These are phyloP conservation scores for Ustilago esculenta DNA, from an alignment of 1,284 basidiomycete genomes.

Conservation along the genomic window DNA sequence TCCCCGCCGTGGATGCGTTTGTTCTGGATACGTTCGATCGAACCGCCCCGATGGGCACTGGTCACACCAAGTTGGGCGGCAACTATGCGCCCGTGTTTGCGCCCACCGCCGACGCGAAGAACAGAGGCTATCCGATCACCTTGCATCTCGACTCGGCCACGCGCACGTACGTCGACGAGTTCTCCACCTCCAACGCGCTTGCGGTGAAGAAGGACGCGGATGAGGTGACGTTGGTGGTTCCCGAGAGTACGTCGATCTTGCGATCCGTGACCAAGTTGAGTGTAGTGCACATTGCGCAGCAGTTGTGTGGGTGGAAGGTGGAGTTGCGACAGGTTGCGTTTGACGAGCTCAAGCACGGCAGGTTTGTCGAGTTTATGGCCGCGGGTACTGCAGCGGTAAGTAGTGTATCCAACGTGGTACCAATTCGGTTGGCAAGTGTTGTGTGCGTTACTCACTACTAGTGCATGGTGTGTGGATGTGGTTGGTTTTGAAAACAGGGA, in stretches of 20 bases:
- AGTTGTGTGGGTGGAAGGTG: conserved; percentile 65
- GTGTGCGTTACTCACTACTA: too few species aligned
- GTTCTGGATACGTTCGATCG: conserved; percentile 67
- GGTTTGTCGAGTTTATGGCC: conserved; percentile 60
- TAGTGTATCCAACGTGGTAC: too few species aligned
- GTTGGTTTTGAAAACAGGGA: too few species aligned
- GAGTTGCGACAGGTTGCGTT: conserved; percentile 64
- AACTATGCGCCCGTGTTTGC: conserved; percentile 67
- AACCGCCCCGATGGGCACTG: conserved; percentile 64
- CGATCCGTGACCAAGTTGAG: conserved; percentile 54
- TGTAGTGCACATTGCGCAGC: conserved; percentile 61
- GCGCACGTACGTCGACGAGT: conserved; percentile 65
- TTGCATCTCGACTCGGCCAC: conserved; percentile 62
- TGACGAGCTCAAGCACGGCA: conserved; percentile 46
- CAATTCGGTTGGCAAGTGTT: too few species aligned
- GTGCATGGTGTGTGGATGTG: too few species aligned
- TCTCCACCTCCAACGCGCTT: conserved; percentile 67
- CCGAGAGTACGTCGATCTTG: conserved; percentile 51
- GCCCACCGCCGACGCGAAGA: conserved; percentile 62
- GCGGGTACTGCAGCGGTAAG: conserved; percentile 63
- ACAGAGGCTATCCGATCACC: conserved; percentile 66
- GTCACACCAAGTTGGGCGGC: conserved; percentile 66
- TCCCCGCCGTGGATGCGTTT: conserved; percentile 66
- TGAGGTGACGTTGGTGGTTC: conserved; percentile 41
- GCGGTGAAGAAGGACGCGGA: conserved; percentile 51